Conservation (phyloP, 306 rosid species). For the Carpinus fangiana region DNA sequence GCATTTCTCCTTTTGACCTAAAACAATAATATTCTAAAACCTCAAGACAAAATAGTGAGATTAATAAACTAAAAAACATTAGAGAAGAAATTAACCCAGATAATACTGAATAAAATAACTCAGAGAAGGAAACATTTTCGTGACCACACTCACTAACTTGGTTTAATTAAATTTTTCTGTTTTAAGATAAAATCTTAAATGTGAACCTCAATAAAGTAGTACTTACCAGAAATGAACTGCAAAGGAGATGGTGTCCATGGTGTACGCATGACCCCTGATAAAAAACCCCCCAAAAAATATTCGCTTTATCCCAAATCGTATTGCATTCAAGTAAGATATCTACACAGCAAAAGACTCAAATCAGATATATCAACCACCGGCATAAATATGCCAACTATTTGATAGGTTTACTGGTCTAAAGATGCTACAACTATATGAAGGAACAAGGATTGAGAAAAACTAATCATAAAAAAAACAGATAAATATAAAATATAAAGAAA, state of each 20-base stretch:
- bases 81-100: slow-evolving; percentile 6
- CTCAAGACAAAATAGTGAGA: slow-evolving; percentile 11
- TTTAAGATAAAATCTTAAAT: background rate
- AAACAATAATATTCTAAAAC: slow-evolving; percentile 22
- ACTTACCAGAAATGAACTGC: slow-evolving; percentile 89
- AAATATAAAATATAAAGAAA: background rate
- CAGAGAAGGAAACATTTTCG: background rate
- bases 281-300: slow-evolving; percentile 99
- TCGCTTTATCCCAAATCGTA: slow-evolving; percentile 81
- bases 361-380: slow-evolving; percentile 20
- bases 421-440: background rate
- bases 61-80: background rate
- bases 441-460: background rate
- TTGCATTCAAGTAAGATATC: slow-evolving; percentile 91
- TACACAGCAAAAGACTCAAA: slow-evolving; percentile 31
- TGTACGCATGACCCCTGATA: slow-evolving; percentile 97
- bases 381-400: background rate
- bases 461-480: background rate
- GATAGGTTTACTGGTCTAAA: slow-evolving; percentile 5
- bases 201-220: slow-evolving; percentile 11
- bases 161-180: background rate
- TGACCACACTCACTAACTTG: background rate
- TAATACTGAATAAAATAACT: slow-evolving; percentile 6
- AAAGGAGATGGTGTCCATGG: slow-evolving; percentile 98
- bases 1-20: slow-evolving; percentile 96